These are phyloP conservation scores for Guadua angustifolia DNA, from an alignment of 176 grass and related monocot genomes.

Conservation along the genomic window DNA sequence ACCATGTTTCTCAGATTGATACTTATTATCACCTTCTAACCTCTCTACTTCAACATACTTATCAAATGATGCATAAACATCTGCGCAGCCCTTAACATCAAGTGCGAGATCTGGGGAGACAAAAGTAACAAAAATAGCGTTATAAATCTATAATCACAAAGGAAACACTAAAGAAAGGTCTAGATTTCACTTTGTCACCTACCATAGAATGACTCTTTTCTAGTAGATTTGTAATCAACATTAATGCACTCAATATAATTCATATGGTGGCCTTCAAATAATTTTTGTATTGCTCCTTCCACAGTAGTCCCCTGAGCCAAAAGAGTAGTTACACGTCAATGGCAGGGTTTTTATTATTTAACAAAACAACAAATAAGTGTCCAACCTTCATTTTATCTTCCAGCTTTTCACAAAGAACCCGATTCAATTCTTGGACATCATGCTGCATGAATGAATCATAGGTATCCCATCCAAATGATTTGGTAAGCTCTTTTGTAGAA, in stretches of 20 bases:
- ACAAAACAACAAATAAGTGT: slow-evolving; percentile 29
- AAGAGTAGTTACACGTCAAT: slow-evolving; percentile 29
- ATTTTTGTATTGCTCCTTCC: slow-evolving; percentile 76
- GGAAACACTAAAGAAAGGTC: slow-evolving; percentile 8
- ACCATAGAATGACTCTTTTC: slow-evolving; percentile 90
- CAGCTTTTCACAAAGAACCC: slow-evolving; percentile 84
- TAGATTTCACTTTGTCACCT: slow-evolving; percentile 39
- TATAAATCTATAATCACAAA: slow-evolving; percentile 19
- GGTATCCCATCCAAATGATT: slow-evolving; percentile 86
- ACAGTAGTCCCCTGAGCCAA: slow-evolving; percentile 65
- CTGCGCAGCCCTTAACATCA: slow-evolving; percentile 77
- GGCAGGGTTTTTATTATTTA: neutral
- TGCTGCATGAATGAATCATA: slow-evolving; percentile 87
- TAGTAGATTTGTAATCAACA: slow-evolving; percentile 75
- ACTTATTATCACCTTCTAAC: slow-evolving; percentile 79
- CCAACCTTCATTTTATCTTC: slow-evolving; percentile 90
- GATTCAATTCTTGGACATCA: slow-evolving; percentile 84
- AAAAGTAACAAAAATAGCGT: neutral
- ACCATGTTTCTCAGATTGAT: slow-evolving; percentile 76
- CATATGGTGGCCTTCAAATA: slow-evolving; percentile 86
- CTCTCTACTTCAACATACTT: slow-evolving; percentile 81
- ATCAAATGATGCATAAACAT: slow-evolving; percentile 88
- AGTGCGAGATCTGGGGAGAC: slow-evolving; percentile 64
- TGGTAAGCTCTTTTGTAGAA: slow-evolving; percentile 81
- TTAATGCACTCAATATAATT: slow-evolving; percentile 89